Base-by-base conservation (phyloP, 192 early-diverging fungal species). In the Dissophora ornata region DNA sequence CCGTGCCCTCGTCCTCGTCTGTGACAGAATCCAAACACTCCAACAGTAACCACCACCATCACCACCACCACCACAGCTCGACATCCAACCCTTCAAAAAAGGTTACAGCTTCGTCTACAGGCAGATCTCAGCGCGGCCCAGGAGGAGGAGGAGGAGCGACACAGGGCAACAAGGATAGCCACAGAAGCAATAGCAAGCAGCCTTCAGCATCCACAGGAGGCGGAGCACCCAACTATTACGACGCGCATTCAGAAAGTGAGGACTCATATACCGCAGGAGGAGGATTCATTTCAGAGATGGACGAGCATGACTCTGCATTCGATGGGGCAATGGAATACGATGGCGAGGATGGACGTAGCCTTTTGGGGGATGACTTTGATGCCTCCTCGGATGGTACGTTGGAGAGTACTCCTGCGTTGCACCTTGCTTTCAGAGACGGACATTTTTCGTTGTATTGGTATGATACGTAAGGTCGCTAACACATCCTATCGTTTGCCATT, bases 321-420 rank as follows among this genome's bases (percentile, higher is more conserved):
- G 73, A 77, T 28, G 73, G 73, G 3, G 73, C 64, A 0, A 77
- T 77, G 65, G 73, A 77, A 24, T 77, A 77, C 24, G 73, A 77
- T 24, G 73, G 60, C 4, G 73, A 77, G 32, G 73, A 77, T 26
- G 73, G 73, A 21, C 64, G 64, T 33, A 77, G 73, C 42, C 53
- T 77, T 21, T 28, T 77, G 0, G 73, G 73, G 10, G 73, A 77
- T 13, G 73, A 77, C 45, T 77, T 77, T 62, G 73, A 77, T 62
- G 73, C 59, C n/a, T 54, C 51, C 6, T 77, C 73, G 16, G 73
- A 77, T 51, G 73, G 73, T 77, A 63, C 30, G 38, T 24, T n/a
- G n/a, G n/a, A n/a, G n/a, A n/a, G n/a, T 30, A 18, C 15, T 34
- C 11, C 18, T 11, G 22, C 21, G 24, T 57, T 57, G 19, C 22